Base-by-base conservation (phyloP, 2,329 filamentous ascomycete genomes). In the Clonostachys byssicola region DNA sequence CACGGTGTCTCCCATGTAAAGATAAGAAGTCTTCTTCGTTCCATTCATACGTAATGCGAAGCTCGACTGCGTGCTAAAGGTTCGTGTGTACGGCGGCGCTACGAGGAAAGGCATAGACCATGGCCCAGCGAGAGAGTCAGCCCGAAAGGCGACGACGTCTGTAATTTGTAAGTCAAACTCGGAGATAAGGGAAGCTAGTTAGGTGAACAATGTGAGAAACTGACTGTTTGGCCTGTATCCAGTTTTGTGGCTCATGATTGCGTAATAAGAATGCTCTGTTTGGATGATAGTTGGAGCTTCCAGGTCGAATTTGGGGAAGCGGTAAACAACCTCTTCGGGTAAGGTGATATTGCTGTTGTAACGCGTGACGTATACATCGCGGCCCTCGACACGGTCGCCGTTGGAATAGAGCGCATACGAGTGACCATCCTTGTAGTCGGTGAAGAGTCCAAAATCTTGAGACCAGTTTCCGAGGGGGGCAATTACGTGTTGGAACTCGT, bases 231-330 rank as follows among this genome's bases (percentile, higher is more conserved):
- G 79, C n/a, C 80, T 66, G 47, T 83, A 83, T 1, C 80, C 80
- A 0, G 80, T 83, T 65, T 83, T 83, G 51, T 83, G 80, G 52
- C 76, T 80, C 78, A 83, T 82, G 35, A 83, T 54, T 0, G 78
- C 76, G 53, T 75, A 83, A 53, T 83, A 83, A 53, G 75, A 80
- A 49, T 70, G 68, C 34, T 83, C 77, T 0, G 80, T 83, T 56
- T 82, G 79, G 6, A 83, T 66, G 45, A 83, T 82, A 0, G 76
- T 80, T 0, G 80, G 80, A 0, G 78, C 80, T 53, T 83, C 80
- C 2, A 83, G 68, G 52, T 83, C 80, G 51, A 71, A 82, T 52
- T 83, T 83, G 56, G 78, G 63, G 49, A 78, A 83, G 3, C 78
- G 73, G 56, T 79, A 67, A 0, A 79, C 65, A 1, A 79, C 73